Conservation (phyloP, 805 yeast species). For the Ogataea sp. region DNA sequence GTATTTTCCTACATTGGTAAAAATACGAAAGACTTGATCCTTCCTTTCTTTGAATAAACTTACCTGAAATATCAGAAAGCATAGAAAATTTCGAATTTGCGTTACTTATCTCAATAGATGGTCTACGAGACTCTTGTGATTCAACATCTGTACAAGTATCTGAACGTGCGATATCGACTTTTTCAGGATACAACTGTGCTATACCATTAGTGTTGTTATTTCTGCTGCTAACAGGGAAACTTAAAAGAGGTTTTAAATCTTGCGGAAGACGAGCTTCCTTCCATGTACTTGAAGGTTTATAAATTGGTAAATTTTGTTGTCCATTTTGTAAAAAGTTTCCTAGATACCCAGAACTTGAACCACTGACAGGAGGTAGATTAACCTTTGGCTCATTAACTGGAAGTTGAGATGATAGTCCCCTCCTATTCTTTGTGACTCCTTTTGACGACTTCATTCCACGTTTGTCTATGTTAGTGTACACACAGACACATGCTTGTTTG, state of each 20-base stretch:
- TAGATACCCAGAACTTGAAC: too few relatives aligned
- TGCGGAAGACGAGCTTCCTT: conserved; percentile 4
- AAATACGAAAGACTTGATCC: conserved; percentile 33
- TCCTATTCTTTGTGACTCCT: neutral
- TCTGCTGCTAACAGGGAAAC: conserved; percentile 3
- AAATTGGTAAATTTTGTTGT: conserved; percentile 7
- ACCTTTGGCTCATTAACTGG: neutral
- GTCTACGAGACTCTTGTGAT: conserved; percentile 1
- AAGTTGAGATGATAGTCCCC: neutral
- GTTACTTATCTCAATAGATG: conserved; percentile 12
- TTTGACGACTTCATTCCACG: conserved; percentile 5
- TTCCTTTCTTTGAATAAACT: conserved; percentile 32
- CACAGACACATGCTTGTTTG: conserved; percentile 16
- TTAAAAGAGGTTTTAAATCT: conserved; percentile 6
- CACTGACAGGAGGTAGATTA: too few relatives aligned
- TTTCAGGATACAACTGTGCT: neutral
- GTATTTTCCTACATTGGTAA: conserved; percentile 31
- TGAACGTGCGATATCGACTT: neutral
- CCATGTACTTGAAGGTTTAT: conserved; percentile 1
- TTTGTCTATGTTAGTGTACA: conserved; percentile 9
- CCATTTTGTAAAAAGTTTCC: neutral
- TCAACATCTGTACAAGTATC: neutral
- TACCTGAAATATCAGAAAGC: conserved; percentile 28
- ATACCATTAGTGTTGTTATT: neutral
- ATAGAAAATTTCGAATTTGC: conserved; percentile 17